These are phyloP conservation scores for Amyloporia xantha DNA, from an alignment of 768 basidiomycete species.

Conservation along the genomic window DNA sequence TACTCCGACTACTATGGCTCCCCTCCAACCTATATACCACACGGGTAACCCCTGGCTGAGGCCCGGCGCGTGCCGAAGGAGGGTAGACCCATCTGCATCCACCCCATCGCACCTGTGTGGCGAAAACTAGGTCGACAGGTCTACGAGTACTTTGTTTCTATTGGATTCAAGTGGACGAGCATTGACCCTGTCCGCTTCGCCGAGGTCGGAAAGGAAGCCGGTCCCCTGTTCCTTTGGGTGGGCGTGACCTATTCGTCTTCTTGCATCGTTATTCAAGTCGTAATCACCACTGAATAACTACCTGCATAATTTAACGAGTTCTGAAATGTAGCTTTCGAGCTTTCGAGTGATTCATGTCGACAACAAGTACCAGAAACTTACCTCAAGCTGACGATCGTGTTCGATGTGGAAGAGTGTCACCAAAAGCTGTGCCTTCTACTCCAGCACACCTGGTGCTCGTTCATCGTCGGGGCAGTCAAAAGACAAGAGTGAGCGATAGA, in stretches of 20 bases:
- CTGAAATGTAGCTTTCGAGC: too few species aligned
- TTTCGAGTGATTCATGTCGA: too few species aligned
- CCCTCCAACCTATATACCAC: slow-evolving; percentile 22
- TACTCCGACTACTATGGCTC: slow-evolving; percentile 18
- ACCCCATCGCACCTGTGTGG: slow-evolving; percentile 18
- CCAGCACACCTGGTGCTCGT: too few species aligned
- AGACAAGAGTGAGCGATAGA: too few species aligned
- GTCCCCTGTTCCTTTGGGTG: slow-evolving; percentile 1
- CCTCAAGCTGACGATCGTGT: too few species aligned
- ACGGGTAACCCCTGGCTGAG: slow-evolving; percentile 17
- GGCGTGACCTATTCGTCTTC: slow-evolving; percentile 1
- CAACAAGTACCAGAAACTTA: too few species aligned
- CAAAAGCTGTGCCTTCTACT: too few species aligned
- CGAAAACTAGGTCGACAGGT: slow-evolving; percentile 15
- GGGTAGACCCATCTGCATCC: slow-evolving; percentile 18
- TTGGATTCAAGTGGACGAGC: slow-evolving; percentile 16
- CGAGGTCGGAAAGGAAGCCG: slow-evolving; percentile 3
- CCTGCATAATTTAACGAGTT: too few species aligned
- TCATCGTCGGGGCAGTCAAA: too few species aligned
- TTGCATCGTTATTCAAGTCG: too few species aligned
- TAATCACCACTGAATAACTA: too few species aligned
- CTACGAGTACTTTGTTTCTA: slow-evolving; percentile 7
- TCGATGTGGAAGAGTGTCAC: too few species aligned
- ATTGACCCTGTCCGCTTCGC: slow-evolving; percentile 21
- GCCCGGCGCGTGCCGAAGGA: slow-evolving; percentile 18